A percentile compares a stretch with the other conserved stretches of the same genome.
Conservation (phyloP, 164 flowering plant species). For the Liquidambar formosana region DNA sequence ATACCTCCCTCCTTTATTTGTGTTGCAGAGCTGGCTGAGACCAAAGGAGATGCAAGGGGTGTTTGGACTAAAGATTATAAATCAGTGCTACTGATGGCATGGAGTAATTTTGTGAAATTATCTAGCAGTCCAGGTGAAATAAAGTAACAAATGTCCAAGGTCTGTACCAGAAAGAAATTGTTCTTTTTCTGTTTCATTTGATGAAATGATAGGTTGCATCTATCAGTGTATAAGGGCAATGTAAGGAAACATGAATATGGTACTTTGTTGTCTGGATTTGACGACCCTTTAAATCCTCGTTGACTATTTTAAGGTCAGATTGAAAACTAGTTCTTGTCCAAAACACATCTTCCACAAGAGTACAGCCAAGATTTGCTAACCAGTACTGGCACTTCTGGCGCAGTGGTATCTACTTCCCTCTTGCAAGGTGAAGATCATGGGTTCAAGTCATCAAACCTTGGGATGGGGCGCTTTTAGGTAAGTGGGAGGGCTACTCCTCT, state of each 20-base stretch:
- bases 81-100: neutral
- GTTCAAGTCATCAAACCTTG: too few relatives aligned
- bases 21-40: neutral
- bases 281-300: neutral
- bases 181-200: neutral
- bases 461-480: too few relatives aligned
- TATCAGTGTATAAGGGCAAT: neutral
- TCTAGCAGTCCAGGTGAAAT: neutral
- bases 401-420: too few relatives aligned
- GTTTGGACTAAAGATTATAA: neutral
- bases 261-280: neutral
- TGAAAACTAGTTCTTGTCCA: too few relatives aligned
- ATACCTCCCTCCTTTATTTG: neutral
- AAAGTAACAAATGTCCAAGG: neutral
- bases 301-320: neutral
- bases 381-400: too few relatives aligned
- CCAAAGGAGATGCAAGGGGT: neutral
- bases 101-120: neutral
- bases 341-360: too few relatives aligned
- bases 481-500: too few relatives aligned
- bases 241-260: too few relatives aligned
- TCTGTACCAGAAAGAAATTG: neutral
- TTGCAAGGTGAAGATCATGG: too few relatives aligned
- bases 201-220: neutral
- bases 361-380: too few relatives aligned